Base-by-base conservation (phyloP, 2,329 filamentous ascomycete genomes). In the Diaporthe sp. region DNA sequence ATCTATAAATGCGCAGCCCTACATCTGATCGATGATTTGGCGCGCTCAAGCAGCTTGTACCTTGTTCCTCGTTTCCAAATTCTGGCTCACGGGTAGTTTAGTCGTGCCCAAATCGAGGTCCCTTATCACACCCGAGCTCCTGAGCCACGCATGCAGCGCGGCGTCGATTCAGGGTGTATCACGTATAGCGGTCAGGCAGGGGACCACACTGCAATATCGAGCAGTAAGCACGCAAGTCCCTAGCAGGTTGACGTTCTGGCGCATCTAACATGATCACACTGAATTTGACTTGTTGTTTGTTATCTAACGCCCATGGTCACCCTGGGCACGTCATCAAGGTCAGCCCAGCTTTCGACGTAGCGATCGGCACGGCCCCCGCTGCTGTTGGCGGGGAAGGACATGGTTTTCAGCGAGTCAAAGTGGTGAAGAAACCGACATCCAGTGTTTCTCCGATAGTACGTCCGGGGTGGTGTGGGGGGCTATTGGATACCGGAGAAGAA, bases 181-280 rank as follows among this genome's bases (percentile, higher is more conserved):
- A n/a, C 42, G 42, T 65, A 34, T 7, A 65, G 61, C 53, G 68
- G 46, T 62, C 57, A 51, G 31, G 0, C 22, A 42, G 31, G 57
- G 17, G 6, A 31, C 70, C 70, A 53, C 44, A 51, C 31, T 51
- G 19, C 15, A 49, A 62, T 49, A 72, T 62, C 70, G 42, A 62
- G 22, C 31, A 72, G 44, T 9, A 72, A 72, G 57, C 70, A 72
- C 69, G 69, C 70, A 72, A 72, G 44, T 31, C 31, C 70, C 55
- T 51, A n/a, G 10, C 42, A 57, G 19, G 46, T 39, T 72, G 70
- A 62, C 70, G 57, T 51, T 61, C 28, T 31, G 28, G 25, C 39
- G 19, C 13, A 13, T 61, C 34, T 62, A 61, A 62, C 69, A 61
- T 49, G 13, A 2, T 10, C 5, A 22, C 44, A 28, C 57, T n/a